phyloP scores from a whole-genome alignment of 352 stramenopile species.

The Globisporangium mamillatum region DNA sequence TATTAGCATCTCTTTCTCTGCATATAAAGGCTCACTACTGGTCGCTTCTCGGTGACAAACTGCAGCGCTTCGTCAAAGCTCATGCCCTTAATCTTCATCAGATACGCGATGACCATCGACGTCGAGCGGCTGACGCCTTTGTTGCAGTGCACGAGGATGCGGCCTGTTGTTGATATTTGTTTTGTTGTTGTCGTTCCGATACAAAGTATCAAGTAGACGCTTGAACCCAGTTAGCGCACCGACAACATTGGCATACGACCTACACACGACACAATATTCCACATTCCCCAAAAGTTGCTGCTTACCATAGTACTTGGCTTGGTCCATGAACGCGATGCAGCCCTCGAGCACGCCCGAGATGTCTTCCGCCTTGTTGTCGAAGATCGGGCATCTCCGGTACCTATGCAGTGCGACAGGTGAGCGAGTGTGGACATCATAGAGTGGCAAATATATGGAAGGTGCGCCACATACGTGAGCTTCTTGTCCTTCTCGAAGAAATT shows the following conservation, averaged over 20 bases:
- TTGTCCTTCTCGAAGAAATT: conserved; percentile 92
- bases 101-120: conserved; percentile 88
- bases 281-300: neutral
- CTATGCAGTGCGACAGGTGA: conserved; percentile 18
- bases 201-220: conserved; percentile 21
- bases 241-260: neutral
- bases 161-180: conserved; percentile 29
- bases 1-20: neutral
- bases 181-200: neutral
- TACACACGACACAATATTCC: neutral
- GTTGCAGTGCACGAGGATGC: conserved; percentile 91
- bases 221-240: conserved; percentile 38
- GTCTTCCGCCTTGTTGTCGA: conserved; percentile 90
- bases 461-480: conserved; percentile 38
- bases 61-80: conserved; percentile 61
- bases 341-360: conserved; percentile 78
- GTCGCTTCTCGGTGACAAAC: conserved; percentile 49
- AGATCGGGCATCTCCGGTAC: conserved; percentile 84
- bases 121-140: conserved; percentile 89
- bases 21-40: conserved; percentile 31
- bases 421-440: neutral
- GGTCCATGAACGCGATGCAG: conserved; percentile 89
- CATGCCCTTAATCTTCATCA: conserved; percentile 84
- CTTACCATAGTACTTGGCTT: conserved; percentile 89
- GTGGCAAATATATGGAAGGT: neutral